phyloP scores from a whole-genome alignment of 345 rosid species.

The Adansonia digitata region DNA sequence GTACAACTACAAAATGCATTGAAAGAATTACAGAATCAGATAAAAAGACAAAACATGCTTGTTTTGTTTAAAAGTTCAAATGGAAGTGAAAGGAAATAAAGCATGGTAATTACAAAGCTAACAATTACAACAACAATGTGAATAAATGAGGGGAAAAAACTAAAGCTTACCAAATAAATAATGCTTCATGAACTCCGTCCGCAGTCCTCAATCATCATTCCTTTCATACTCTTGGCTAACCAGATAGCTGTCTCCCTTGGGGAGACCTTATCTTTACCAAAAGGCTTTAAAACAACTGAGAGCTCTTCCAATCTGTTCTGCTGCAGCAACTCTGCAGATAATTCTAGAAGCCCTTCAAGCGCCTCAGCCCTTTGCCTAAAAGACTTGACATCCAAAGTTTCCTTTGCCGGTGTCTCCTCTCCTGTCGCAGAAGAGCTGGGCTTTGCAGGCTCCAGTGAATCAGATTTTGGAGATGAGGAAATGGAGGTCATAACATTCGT shows the following conservation, averaged over 20 bases:
- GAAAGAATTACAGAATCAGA: constrained; percentile 27
- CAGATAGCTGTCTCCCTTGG: constrained; percentile 99
- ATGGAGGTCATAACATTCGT: not conserved
- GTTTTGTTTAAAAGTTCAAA: constrained; percentile 15
- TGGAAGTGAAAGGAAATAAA: constrained; percentile 16
- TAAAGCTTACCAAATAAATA: constrained; percentile 26
- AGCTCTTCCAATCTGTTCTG: constrained; percentile 88
- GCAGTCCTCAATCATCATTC: constrained; percentile 87
- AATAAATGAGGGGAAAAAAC: not conserved
- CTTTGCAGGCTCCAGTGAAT: constrained; percentile 36
- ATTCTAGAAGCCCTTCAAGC: constrained; percentile 88
- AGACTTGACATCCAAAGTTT: constrained; percentile 72
- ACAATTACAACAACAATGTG: constrained; percentile 8
- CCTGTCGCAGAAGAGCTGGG: constrained; percentile 33
- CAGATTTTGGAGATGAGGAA: constrained; percentile 20
- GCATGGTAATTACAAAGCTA: constrained; percentile 4
- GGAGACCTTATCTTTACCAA: constrained; percentile 91
- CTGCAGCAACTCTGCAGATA: constrained; percentile 89
- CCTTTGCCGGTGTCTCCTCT: constrained; percentile 61
- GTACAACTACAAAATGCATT: constrained; percentile 28
- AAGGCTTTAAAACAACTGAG: constrained; percentile 85
- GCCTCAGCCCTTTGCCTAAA: constrained; percentile 98
- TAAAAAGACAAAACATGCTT: not conserved
- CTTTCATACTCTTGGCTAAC: constrained; percentile 92
- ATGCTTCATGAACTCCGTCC: constrained; percentile 41